Evolutionary conservation across 257 asterid species (phyloP).

Genomic region (Capsicum baccatum): DNA sequence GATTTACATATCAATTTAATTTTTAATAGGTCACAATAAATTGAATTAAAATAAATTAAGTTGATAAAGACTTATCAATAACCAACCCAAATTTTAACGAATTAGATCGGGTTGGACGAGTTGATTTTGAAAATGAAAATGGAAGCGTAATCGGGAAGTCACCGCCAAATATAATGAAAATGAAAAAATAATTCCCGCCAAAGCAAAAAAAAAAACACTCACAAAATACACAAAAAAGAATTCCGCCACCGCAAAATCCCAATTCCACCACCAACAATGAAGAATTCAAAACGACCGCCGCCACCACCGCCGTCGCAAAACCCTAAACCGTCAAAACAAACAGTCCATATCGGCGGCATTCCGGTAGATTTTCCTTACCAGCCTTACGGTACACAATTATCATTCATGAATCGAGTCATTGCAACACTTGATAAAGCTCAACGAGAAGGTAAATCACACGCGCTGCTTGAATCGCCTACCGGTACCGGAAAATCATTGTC

Average conservation of each 20-base stretch:
- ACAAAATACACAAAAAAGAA: background rate
- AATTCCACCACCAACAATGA: slow-evolving; percentile 15
- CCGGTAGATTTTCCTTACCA: slow-evolving; percentile 89
- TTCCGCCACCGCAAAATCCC: background rate
- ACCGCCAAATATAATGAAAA: slow-evolving; percentile 12
- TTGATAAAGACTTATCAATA: too few relatives aligned
- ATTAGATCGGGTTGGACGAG: too few relatives aligned
- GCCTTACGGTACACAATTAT: slow-evolving; percentile 94
- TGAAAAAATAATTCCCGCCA: slow-evolving; percentile 3
- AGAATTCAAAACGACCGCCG: slow-evolving; percentile 28
- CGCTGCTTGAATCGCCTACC: slow-evolving; percentile 95
- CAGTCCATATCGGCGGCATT: slow-evolving; percentile 75
- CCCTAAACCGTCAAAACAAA: slow-evolving; percentile 44
- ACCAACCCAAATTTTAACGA: too few relatives aligned
- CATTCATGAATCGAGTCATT: slow-evolving; percentile 86
- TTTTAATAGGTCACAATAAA: too few relatives aligned
- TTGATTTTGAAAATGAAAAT: too few relatives aligned
- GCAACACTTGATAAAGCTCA: slow-evolving; percentile 76
- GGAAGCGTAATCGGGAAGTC: background rate
- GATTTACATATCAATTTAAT: too few relatives aligned
- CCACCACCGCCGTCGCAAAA: slow-evolving; percentile 22
- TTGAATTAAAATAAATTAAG: too few relatives aligned
- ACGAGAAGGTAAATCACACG: slow-evolving; percentile 79
- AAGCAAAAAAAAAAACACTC: background rate
- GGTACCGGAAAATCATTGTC: slow-evolving; percentile 97